These are phyloP conservation scores for Juncus effusus DNA, from an alignment of 176 grass and related monocot species.

Conservation along the genomic window DNA sequence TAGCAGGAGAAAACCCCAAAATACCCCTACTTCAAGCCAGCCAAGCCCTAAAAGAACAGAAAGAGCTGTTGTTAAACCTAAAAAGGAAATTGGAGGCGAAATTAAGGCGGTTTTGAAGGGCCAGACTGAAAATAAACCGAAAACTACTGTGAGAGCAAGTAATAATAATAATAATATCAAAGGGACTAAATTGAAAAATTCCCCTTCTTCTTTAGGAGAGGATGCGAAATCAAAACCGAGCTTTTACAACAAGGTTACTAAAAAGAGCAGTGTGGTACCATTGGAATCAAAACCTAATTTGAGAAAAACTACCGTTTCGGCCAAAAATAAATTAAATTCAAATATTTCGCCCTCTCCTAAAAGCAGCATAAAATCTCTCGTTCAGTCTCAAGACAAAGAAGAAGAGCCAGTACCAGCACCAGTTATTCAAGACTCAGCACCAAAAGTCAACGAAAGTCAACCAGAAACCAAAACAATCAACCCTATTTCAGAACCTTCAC, in stretches of 20 bases:
- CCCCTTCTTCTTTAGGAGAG: conserved; percentile 49
- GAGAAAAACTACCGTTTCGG: conserved; percentile 55
- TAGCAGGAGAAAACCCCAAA: conserved; percentile 44
- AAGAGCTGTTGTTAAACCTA: conserved; percentile 45
- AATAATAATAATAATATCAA: neutral
- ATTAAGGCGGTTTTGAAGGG: conserved; percentile 44
- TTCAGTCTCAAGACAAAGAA: conserved; percentile 65
- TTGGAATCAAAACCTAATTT: conserved; percentile 66
- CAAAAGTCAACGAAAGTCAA: conserved; percentile 80
- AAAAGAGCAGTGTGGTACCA: conserved; percentile 95
- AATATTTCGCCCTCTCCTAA: conserved; percentile 53
- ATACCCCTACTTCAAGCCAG: conserved; percentile 36
- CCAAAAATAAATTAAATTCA: conserved; percentile 50
- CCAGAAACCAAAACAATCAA: conserved; percentile 81
- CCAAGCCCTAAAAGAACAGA: conserved; percentile 39
- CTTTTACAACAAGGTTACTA: conserved; percentile 72
- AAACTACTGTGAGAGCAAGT: conserved; percentile 40
- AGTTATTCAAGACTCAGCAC: conserved; percentile 51
- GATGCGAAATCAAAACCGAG: conserved; percentile 43
- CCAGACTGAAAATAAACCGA: conserved; percentile 62
- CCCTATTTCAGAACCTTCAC: conserved; percentile 72
- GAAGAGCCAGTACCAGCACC: conserved; percentile 43
- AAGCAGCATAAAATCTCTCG: conserved; percentile 50
- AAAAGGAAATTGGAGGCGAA: conserved; percentile 33
- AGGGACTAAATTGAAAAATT: conserved; percentile 43